A percentile compares a stretch with the other conserved stretches of the same genome.
These are phyloP conservation scores for Camelina neglecta DNA, from an alignment of 345 rosid species.

Conservation along the genomic window DNA sequence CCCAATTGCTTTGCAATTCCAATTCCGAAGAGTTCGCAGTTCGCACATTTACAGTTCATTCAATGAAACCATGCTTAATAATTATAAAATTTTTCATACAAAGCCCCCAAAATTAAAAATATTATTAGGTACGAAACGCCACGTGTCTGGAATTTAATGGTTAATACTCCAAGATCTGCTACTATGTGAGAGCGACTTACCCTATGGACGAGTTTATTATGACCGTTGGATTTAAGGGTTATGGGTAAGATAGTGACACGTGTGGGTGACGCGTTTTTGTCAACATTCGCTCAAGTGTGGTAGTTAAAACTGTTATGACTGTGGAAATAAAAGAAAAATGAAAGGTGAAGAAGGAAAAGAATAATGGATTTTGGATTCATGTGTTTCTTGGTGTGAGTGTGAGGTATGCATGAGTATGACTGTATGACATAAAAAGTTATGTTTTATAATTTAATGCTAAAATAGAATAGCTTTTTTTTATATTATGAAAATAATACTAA, in stretches of 20 bases:
- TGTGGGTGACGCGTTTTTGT: background rate
- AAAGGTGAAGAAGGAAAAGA: background rate
- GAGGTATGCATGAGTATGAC: constrained; percentile 1
- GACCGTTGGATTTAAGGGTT: constrained; percentile 7
- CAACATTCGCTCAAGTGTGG: background rate
- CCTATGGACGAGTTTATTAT: background rate
- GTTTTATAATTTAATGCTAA: background rate
- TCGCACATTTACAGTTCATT: constrained; percentile 34
- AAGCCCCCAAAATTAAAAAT: background rate
- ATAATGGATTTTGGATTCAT: constrained; percentile 12
- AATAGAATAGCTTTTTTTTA: background rate
- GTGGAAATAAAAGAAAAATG: background rate
- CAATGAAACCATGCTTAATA: constrained; percentile 1
- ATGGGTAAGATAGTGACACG: constrained; percentile 14
- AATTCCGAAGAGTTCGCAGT: constrained; percentile 32
- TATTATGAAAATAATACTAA: background rate
- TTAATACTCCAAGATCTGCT: background rate
- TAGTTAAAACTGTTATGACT: constrained; percentile 4
- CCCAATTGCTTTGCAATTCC: constrained; percentile 26
- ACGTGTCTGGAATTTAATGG: constrained; percentile 1
- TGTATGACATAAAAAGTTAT: background rate
- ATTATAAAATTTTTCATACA: background rate
- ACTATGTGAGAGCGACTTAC: constrained; percentile 34
- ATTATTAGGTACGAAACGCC: constrained; percentile 27
- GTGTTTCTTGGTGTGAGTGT: background rate